These are phyloP conservation scores for Trichodelitschia bisporula DNA, from an alignment of 495 filamentous ascomycete species.

Conservation along the genomic window DNA sequence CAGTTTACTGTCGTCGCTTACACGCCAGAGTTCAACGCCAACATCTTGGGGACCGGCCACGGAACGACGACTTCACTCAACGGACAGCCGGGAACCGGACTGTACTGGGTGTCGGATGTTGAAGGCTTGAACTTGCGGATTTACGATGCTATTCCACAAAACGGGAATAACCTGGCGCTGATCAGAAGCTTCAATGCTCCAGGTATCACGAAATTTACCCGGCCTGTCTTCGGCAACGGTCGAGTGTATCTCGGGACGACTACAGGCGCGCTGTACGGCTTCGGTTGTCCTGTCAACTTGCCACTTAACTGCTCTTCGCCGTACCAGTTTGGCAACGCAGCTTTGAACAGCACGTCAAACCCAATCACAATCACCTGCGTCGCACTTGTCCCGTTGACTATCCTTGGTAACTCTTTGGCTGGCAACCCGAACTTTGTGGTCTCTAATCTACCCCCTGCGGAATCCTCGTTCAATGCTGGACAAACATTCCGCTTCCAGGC, in stretches of 20 bases:
- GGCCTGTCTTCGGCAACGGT: conserved; percentile 24
- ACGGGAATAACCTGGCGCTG: too few species aligned
- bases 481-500: too few species aligned
- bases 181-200: too few species aligned
- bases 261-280: conserved; percentile 16
- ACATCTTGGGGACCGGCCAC: conserved; percentile 18
- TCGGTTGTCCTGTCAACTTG: conserved; percentile 12
- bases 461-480: too few species aligned
- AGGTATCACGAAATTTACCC: conserved; percentile 22
- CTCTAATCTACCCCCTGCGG: too few species aligned
- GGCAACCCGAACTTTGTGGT: too few species aligned
- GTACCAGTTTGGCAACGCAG: conserved; percentile 21
- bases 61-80: conserved; percentile 19
- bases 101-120: conserved; percentile 19
- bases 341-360: too few species aligned
- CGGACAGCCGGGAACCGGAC: conserved; percentile 17
- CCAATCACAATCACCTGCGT: too few species aligned
- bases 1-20: conserved; percentile 16
- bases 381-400: too few species aligned
- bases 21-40: conserved; percentile 14
- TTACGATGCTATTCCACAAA: too few species aligned
- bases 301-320: conserved; percentile 8
- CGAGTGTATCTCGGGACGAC: conserved; percentile 19
- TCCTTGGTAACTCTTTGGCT: too few species aligned
- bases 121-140: too few species aligned